phyloP scores from a whole-genome alignment of 2,329 filamentous ascomycete species.

The Zelopaecilomyces penicillatus region DNA sequence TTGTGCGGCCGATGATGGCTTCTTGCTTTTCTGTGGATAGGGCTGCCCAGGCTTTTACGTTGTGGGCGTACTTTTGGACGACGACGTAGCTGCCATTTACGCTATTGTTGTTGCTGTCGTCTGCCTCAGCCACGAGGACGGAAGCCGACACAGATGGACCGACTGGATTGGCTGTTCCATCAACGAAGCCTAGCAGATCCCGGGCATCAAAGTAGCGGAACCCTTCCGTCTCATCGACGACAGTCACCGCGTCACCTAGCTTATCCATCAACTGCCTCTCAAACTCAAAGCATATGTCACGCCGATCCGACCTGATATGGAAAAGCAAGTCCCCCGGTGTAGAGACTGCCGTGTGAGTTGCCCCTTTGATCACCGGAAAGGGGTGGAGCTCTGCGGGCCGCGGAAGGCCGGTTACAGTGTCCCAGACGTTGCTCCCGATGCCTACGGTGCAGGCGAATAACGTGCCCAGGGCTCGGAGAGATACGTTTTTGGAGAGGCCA shows the following conservation, averaged over 20 bases:
- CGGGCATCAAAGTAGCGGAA: conserved; percentile 54
- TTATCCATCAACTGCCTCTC: conserved; percentile 44
- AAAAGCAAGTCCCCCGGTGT: conserved; percentile 51
- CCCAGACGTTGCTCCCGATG: conserved; percentile 46
- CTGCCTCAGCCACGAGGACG: conserved; percentile 34
- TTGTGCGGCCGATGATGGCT: conserved; percentile 47
- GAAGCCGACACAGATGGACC: conserved; percentile 34
- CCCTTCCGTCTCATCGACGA: conserved; percentile 45
- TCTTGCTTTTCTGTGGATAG: conserved; percentile 45
- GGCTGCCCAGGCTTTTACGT: conserved; percentile 37
- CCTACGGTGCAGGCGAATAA: conserved; percentile 45
- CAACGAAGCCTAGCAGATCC: conserved; percentile 51
- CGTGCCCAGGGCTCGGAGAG: conserved; percentile 37
- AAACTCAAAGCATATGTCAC: conserved; percentile 51
- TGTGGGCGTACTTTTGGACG: conserved; percentile 50
- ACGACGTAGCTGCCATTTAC: conserved; percentile 49
- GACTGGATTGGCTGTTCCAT: conserved; percentile 51
- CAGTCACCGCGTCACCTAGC: conserved; percentile 37
- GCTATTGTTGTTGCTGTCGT: conserved; percentile 22
- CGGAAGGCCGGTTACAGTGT: conserved; percentile 32
- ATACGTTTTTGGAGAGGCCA: conserved; percentile 43
- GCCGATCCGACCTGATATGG: conserved; percentile 48
- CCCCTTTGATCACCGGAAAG: conserved; percentile 39
- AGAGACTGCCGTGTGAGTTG: conserved; percentile 41
- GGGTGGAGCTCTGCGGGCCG: conserved; percentile 44